Evolutionary conservation across 1,139 yeast species (phyloP), one percentile per base, ranked within the genome.

Genomic region (Keqinozyma sinolaborantium): DNA sequence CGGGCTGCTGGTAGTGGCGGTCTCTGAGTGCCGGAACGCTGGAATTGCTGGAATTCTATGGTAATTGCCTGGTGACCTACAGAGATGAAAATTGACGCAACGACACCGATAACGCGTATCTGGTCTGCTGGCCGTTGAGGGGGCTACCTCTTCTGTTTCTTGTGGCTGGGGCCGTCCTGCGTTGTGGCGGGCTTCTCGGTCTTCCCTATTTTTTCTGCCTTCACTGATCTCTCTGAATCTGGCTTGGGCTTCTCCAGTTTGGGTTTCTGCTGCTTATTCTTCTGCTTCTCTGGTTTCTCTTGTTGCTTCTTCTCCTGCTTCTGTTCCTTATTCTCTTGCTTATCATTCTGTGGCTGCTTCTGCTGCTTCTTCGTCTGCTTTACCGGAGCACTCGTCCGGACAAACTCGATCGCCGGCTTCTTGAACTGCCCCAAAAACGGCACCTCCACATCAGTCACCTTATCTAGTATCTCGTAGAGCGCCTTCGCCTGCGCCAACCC

Each of bases 381-480:
- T 0, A 64, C 51, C 2, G 77, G 73, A 3, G 69, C 73, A n/a
- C 62, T 51, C 1, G 75, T 69, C 4, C 55, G 36, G 24, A 70
- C 37, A 30, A 64, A 58, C 38, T 60, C 61, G 23, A 72, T 50
- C n/a, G 60, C 53, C 14, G 73, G 65, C 16, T 48, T 51, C 14
- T 44, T 30, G 38, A 59, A 65, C 12, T 5, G 36, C 14, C 56
- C 53, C 31, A 74, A 49, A 76, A 77, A 74, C 2, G 76, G 75
- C 3, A 70, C 61, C 3, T 58, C 50, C 1, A 71, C 63, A 32
- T 68, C 70, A 6, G 43, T 47, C 2, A 74, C 56, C 2, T 35
- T 26, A 15, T 66, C 55, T 5, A 71, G 45, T 14, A 65, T 27
- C 2, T 56, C 53, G 31, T 47, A 56, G 14, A 73, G 48, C 8